A percentile compares a stretch with the other conserved stretches of the same genome.
These are phyloP conservation scores for Boletus subparvulus DNA, from an alignment of 768 basidiomycete species.

Conservation along the genomic window DNA sequence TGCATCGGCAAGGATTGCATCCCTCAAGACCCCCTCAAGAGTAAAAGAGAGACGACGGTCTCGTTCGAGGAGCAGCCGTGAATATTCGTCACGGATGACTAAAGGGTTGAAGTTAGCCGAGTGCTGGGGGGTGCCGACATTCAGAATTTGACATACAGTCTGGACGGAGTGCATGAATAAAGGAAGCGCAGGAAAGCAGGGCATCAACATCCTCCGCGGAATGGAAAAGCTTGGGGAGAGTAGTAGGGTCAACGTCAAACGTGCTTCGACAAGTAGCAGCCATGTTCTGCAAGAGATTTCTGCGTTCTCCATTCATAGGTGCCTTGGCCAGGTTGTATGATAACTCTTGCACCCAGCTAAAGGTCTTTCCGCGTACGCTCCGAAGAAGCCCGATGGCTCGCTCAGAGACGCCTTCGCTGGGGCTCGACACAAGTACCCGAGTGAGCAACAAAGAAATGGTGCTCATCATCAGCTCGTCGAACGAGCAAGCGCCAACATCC, in stretches of 20 bases:
- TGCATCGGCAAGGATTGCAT: background rate
- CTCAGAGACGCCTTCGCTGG: background rate
- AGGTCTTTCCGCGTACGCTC: background rate
- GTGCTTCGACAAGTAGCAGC: background rate
- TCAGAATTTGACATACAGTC: too few relatives aligned
- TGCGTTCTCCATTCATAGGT: background rate
- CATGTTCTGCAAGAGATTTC: background rate
- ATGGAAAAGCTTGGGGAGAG: background rate
- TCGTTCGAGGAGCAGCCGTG: background rate
- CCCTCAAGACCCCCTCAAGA: background rate
- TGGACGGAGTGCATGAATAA: background rate
- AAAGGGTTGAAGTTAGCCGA: too few relatives aligned
- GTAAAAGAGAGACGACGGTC: background rate
- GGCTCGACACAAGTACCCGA: background rate
- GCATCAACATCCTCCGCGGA: background rate
- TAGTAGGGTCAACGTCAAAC: background rate
- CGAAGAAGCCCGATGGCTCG: background rate
- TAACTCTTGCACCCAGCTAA: background rate
- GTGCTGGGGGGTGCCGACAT: too few relatives aligned
- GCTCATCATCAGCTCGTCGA: background rate
- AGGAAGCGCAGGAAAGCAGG: background rate
- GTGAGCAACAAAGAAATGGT: background rate
- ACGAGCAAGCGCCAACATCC: background rate
- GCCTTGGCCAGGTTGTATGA: background rate
- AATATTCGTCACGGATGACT: background rate